Evolutionary conservation across 1,284 basidiomycete species (phyloP).

Genomic region (Singerocomus rubriflavus): DNA sequence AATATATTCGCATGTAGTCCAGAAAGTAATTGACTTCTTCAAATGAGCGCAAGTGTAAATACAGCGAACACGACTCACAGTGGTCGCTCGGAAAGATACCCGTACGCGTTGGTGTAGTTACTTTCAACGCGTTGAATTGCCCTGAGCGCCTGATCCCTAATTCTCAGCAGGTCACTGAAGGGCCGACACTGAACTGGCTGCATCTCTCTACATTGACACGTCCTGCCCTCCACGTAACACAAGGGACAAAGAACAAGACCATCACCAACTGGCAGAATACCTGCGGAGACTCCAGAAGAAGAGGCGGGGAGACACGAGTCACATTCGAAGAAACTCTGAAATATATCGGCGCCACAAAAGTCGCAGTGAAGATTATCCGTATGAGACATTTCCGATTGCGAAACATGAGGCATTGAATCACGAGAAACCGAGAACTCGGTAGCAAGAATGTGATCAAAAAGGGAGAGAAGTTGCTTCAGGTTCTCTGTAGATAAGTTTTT

Average conservation of each 20-base stretch:
- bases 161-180: slow-evolving; percentile 36
- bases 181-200: slow-evolving; percentile 52
- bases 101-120: slow-evolving; percentile 27
- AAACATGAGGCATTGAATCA: slow-evolving; percentile 31
- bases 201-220: slow-evolving; percentile 60
- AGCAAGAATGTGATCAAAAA: slow-evolving; percentile 58
- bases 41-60: slow-evolving; percentile 14
- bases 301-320: slow-evolving; percentile 35
- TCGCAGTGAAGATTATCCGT: slow-evolving; percentile 53
- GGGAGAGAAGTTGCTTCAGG: slow-evolving; percentile 37
- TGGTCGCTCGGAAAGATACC: slow-evolving; percentile 19
- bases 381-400: slow-evolving; percentile 17
- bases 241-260: slow-evolving; percentile 58
- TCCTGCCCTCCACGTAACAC: slow-evolving; percentile 74
- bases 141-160: slow-evolving; percentile 40
- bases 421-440: slow-evolving; percentile 49
- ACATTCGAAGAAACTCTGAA: slow-evolving; percentile 76
- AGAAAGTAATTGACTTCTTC: slow-evolving; percentile 24
- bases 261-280: slow-evolving; percentile 34
- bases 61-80: slow-evolving; percentile 18
- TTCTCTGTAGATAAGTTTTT: slow-evolving; percentile 3
- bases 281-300: slow-evolving; percentile 11
- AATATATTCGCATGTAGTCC: slow-evolving; percentile 27
- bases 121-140: slow-evolving; percentile 35
- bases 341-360: slow-evolving; percentile 74